These are phyloP conservation scores for Dipteronia sinensis DNA, from an alignment of 345 rosid genomes.

Conservation along the genomic window DNA sequence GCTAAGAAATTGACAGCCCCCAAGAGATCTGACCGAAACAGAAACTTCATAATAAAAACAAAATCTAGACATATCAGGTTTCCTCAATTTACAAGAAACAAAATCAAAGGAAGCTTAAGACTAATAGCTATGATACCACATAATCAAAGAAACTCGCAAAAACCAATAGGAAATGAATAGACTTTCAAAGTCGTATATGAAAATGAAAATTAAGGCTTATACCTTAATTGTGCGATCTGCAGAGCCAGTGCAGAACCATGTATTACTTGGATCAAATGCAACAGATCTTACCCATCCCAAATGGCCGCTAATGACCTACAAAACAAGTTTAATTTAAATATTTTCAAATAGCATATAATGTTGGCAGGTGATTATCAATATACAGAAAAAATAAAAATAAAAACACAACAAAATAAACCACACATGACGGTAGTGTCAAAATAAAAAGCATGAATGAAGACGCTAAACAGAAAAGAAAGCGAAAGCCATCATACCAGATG, in stretches of 20 bases:
- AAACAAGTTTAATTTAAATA: conserved; percentile 25
- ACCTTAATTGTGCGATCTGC: conserved; percentile 99
- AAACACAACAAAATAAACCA: not conserved
- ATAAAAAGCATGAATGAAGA: not conserved
- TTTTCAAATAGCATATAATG: conserved; percentile 14
- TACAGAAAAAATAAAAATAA: not conserved
- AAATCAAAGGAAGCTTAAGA: not conserved
- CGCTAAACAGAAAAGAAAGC: not conserved
- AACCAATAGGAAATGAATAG: not conserved
- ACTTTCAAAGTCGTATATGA: not conserved
- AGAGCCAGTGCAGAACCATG: conserved; percentile 98
- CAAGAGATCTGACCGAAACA: not conserved
- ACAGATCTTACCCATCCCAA: conserved; percentile 99
- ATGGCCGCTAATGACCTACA: conserved; percentile 89
- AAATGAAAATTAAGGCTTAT: conserved; percentile 15
- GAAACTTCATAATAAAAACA: not conserved
- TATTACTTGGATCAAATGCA: conserved; percentile 96
- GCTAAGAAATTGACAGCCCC: not conserved
- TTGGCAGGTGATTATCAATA: not conserved
- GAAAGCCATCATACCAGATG: not conserved
- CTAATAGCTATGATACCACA: not conserved
- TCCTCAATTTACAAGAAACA: not conserved
- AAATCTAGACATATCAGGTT: not conserved
- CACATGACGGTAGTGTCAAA: not conserved
- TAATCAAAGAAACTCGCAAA: not conserved